A percentile compares a stretch with the other conserved stretches of the same genome.
Conservation (phyloP, 371 early-diverging fungal genomes). For the Actinomortierella ambigua region DNA sequence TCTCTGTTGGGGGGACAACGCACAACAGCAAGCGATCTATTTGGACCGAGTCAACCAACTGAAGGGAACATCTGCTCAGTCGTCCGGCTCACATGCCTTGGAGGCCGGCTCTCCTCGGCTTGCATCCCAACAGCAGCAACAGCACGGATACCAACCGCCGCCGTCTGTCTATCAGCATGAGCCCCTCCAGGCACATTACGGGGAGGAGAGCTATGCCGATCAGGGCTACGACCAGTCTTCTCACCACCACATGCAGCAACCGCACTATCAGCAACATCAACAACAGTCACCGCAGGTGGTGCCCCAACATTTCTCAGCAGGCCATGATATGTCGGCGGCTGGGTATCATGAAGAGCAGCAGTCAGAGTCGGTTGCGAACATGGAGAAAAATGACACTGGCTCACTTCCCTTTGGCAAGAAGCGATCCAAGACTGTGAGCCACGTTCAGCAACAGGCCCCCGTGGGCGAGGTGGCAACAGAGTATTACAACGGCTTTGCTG, state of each 20-base stretch:
- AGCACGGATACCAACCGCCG: background rate
- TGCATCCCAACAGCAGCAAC: background rate
- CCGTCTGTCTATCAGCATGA: slow-evolving; percentile 2
- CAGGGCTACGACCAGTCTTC: slow-evolving; percentile 6
- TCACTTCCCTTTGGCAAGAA: slow-evolving; percentile 34
- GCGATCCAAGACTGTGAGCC: slow-evolving; percentile 18
- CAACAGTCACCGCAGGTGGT: background rate
- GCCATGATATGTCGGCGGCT: too few species aligned
- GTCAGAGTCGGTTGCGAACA: background rate
- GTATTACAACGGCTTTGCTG: background rate
- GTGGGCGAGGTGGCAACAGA: background rate
- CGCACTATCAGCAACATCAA: slow-evolving; percentile 1
- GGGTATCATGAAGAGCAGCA: slow-evolving; percentile 3
- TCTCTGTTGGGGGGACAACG: too few species aligned
- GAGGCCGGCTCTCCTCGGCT: background rate
- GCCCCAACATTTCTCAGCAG: slow-evolving; percentile 4
- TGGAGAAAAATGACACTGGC: slow-evolving; percentile 6
- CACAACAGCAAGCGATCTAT: slow-evolving; percentile 43
- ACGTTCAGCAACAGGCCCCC: background rate
- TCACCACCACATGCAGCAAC: slow-evolving; percentile 3
- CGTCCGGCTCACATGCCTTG: slow-evolving; percentile 2
- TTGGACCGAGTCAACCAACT: slow-evolving; percentile 32
- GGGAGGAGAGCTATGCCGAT: background rate
- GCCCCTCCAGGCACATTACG: slow-evolving; percentile 4
- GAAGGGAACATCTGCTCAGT: slow-evolving; percentile 4